These are phyloP conservation scores for Xylariomycetidae sp. DNA, from an alignment of 2,329 filamentous ascomycete species.

Conservation along the genomic window DNA sequence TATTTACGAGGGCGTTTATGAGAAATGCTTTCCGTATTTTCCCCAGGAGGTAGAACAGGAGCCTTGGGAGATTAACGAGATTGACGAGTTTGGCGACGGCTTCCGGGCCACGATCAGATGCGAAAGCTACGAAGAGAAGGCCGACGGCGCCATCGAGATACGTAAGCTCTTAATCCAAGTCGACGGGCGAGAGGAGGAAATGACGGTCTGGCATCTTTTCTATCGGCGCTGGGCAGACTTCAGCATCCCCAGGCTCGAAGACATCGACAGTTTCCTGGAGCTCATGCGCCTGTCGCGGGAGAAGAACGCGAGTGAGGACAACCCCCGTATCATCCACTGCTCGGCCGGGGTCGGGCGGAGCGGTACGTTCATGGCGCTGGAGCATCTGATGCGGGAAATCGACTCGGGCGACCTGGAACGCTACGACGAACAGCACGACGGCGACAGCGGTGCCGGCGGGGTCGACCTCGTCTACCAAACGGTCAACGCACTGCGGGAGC, in stretches of 20 bases:
- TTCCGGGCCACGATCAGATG: conserved; percentile 67
- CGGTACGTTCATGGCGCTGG: conserved; percentile 94
- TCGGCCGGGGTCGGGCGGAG: conserved; percentile 92
- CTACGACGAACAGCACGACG: conserved; percentile 27
- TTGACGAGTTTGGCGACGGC: conserved; percentile 60
- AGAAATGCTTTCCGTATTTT: conserved; percentile 91
- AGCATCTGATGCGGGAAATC: conserved; percentile 81
- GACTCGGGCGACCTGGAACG: conserved; percentile 64
- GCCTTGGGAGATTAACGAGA: conserved; percentile 55
- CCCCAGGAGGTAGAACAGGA: conserved; percentile 53
- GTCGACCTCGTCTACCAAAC: conserved; percentile 76
- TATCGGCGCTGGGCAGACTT: conserved; percentile 92
- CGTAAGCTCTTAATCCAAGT: conserved; percentile 64
- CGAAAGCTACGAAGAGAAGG: conserved; percentile 53
- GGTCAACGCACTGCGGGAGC: conserved; percentile 76
- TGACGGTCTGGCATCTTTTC: conserved; percentile 70
- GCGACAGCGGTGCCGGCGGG: conserved; percentile 18
- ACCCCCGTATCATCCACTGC: conserved; percentile 79
- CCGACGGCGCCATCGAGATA: conserved; percentile 61
- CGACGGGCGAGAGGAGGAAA: conserved; percentile 35
- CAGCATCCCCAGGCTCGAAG: conserved; percentile 67
- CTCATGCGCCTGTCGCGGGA: conserved; percentile 64
- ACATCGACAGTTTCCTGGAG: conserved; percentile 63
- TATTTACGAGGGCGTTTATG: conserved; percentile 68
- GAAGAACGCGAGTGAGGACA: conserved; percentile 50